phyloP scores from a whole-genome alignment of 2,329 filamentous ascomycete genomes.

The Talaromyces pinophilus region DNA sequence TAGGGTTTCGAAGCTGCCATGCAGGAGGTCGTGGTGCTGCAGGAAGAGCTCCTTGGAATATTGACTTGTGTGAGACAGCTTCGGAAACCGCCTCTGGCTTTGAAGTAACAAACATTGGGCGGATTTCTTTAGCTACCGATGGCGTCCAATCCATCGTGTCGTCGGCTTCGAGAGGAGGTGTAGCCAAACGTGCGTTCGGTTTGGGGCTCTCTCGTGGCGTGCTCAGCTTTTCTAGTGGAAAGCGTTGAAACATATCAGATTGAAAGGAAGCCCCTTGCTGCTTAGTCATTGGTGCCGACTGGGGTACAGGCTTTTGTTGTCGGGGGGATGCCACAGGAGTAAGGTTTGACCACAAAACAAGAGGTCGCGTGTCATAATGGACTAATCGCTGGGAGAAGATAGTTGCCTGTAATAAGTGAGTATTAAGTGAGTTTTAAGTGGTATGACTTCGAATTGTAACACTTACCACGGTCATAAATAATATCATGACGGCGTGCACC shows the following conservation, averaged over 20 bases:
- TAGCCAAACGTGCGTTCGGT: conserved; percentile 31
- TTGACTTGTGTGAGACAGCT: conserved; percentile 36
- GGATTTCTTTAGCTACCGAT: conserved; percentile 41
- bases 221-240: conserved; percentile 47
- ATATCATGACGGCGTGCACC: conserved; percentile 44
- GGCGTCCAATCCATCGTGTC: conserved; percentile 56
- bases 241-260: conserved; percentile 30
- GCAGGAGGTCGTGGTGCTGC: conserved; percentile 43
- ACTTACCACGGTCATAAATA: conserved; percentile 44
- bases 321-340: conserved; percentile 31
- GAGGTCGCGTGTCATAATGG: conserved; percentile 43
- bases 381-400: conserved; percentile 41
- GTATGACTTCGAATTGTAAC: neutral
- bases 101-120: conserved; percentile 29
- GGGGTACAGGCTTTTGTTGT: neutral
- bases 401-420: conserved; percentile 35
- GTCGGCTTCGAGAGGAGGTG: conserved; percentile 39
- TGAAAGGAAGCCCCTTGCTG: neutral
- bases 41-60: conserved; percentile 49
- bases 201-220: conserved; percentile 29
- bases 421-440: neutral
- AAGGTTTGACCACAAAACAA: conserved; percentile 46
- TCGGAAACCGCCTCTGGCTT: neutral
- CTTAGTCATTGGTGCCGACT: neutral
- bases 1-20: conserved; percentile 42